Base-by-base conservation (phyloP, 2,329 filamentous ascomycete genomes). In the Neonectria faginata region DNA sequence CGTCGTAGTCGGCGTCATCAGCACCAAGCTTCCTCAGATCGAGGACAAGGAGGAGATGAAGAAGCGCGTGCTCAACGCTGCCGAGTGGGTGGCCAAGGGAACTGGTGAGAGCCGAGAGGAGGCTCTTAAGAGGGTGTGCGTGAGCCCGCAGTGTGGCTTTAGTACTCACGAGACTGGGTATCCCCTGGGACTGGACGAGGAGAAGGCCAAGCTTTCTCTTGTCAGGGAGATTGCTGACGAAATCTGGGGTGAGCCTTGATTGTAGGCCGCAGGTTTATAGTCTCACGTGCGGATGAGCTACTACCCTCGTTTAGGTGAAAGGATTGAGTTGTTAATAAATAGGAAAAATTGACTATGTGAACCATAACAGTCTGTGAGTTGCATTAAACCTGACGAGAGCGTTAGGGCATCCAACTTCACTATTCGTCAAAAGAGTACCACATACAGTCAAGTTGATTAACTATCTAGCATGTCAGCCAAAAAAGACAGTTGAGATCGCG, bases 81-180 rank as follows among this genome's bases (percentile, higher is more conserved):
- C 91, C 2, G 86, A 90, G 54, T 89, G 88, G 76, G 86, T 94
- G 27, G 90, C 91, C 0, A 84, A 90, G 78, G 91, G 91, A 0
- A 88, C 84, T 57, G 86, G 86, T 10, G 83, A 91, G 79, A 86
- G 82, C 2, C 82, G 83, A 50, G 86, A 92, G 75, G 86, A 93
- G 76, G 91, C 91, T 0, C 81, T 94, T 12, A 85, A 90, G 78
- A 86, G 89, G 70, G 80, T 94, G 52, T 85, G 85, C 59, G 85
- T 92, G 18, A 91, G 88, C 74, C 90, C 91, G 0, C 91, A 93
- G 80, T 92, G 90, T 75, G 90, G 89, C 6, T 92, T 92, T 77
- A 92, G 91, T 39, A 92, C 89, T 39, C 91, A 94, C 75, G 88
- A 90, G 70, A 88, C 86, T 72, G 92, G 91, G 0, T 93, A 94